Percentiles rank a stretch among this genome's conserved stretches.
Evolutionary conservation across 2,329 filamentous ascomycete genomes (phyloP).

Genomic region (Venturia nashicola): DNA sequence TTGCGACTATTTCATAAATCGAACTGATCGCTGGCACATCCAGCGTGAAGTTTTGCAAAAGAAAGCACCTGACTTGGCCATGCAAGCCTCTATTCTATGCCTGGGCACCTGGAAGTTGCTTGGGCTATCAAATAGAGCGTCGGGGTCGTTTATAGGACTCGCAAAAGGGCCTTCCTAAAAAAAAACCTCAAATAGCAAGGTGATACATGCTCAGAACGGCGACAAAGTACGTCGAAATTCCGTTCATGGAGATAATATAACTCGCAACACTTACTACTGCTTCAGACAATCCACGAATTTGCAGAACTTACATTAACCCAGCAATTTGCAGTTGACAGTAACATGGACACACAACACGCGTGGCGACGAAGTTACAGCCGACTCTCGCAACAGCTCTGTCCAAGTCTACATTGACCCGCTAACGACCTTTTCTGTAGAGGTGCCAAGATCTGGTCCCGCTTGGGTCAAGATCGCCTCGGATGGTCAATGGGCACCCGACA

Average conservation of each 20-base stretch:
- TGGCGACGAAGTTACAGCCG: constrained; percentile 40
- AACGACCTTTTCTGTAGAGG: constrained; percentile 10
- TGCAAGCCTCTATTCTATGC: background rate
- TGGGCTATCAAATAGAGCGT: background rate
- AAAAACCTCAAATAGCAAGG: no score
- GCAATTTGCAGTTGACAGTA: constrained; percentile 16
- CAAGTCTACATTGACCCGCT: constrained; percentile 40
- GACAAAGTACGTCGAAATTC: constrained; percentile 26
- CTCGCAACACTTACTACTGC: background rate
- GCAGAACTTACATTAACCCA: background rate
- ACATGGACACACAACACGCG: constrained; percentile 42
- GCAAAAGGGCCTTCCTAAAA: no score
- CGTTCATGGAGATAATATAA: background rate
- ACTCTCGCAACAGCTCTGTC: constrained; percentile 39
- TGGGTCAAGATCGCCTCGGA: constrained; percentile 38
- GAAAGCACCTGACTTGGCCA: background rate
- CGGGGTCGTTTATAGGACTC: no score
- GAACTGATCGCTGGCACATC: background rate
- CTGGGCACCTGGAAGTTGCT: background rate
- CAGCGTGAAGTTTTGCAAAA: background rate
- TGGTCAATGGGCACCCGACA: constrained; percentile 19
- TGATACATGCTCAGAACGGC: constrained; percentile 35
- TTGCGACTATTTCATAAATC: background rate
- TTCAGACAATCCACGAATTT: background rate
- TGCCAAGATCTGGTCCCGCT: constrained; percentile 36